Evolutionary conservation across 371 early-diverging fungal genomes (phyloP).

Genomic region (Basidiobolus meristosporus): DNA sequence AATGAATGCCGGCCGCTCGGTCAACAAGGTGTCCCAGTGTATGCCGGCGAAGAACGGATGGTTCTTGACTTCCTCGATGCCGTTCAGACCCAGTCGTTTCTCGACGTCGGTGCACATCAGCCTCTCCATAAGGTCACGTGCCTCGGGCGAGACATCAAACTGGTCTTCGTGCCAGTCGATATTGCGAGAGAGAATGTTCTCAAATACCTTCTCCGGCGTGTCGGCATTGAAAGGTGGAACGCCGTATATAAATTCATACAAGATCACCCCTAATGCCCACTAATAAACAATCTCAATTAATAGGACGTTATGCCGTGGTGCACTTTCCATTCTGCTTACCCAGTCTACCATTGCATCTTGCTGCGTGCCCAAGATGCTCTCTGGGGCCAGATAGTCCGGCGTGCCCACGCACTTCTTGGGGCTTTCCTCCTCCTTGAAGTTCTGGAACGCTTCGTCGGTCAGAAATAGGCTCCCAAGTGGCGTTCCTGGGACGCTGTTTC

Average conservation of each 20-base stretch:
- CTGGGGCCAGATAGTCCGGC: conserved; percentile 95
- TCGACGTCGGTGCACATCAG: conserved; percentile 59
- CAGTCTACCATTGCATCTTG: conserved; percentile 81
- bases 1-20: conserved; percentile 57
- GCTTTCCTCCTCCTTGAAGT: conserved; percentile 8
- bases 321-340: conserved; percentile 22
- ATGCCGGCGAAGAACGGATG: conserved; percentile 44
- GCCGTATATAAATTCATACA: conserved; percentile 80
- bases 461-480: conserved; percentile 5
- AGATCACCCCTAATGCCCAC: conserved; percentile 83
- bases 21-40: conserved; percentile 47
- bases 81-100: conserved; percentile 47
- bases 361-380: conserved; percentile 70
- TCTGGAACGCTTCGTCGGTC: conserved; percentile 8
- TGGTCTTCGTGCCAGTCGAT: conserved; percentile 51
- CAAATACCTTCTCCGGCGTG: conserved; percentile 66
- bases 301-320: background rate
- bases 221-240: conserved; percentile 78
- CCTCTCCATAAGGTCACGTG: conserved; percentile 69
- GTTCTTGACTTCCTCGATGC: conserved; percentile 36
- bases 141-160: conserved; percentile 56
- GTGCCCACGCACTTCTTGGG: conserved; percentile 60
- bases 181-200: conserved; percentile 55
- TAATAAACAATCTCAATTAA: conserved; percentile 8
- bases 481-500: background rate